Base-by-base conservation (phyloP, 441 rosid species). In the Corymbia citriodora region DNA sequence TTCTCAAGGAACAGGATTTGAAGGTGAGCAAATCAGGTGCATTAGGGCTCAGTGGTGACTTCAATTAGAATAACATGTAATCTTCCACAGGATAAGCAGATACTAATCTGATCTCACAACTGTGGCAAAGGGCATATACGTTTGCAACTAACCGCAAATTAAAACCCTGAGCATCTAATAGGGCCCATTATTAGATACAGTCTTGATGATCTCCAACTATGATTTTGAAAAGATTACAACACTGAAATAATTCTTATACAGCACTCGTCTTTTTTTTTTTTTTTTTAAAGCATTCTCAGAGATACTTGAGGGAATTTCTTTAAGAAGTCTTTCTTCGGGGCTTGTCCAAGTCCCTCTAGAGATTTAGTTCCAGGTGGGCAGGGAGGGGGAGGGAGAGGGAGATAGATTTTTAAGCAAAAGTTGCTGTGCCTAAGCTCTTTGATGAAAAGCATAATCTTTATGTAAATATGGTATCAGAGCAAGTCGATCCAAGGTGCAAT, bases 301-400 rank as follows among this genome's bases (percentile, higher is more conserved):
- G 74, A 31, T 74, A 40, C 52, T 40, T 40, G 21, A 40, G 50
- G 52, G 16, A 40, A 21, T 74, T 40, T 74, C 85, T 74, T n/a
- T 4, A 11, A 40, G n/a, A 11, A 74, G 40, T 59, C 63, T 23
- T 36, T 72, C 15, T 6, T 72, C 19, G 2, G 29, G 82, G 83
- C 83, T 74, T 36, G 29, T 74, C 29, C 83, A 10, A 74, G 79
- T 65, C 23, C 79, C 50, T 45, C 29, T 74, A 11, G 27, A 74
- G 83, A 40, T 74, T 40, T 40, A 74, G 50, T 74, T 72, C 1
- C 45, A 40, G 14, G 14, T 14, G 65, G 25, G 25, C 2, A 3
- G 10, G 27, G 27, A 9, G 0, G 27, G 2, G 61, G 12, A 0
- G 11, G 10, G 14, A 10, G n/a, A 23, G 65, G 10, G 65, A 59